Evolutionary conservation across 495 filamentous ascomycete genomes (phyloP).

Genomic region (Bombardia bombarda): DNA sequence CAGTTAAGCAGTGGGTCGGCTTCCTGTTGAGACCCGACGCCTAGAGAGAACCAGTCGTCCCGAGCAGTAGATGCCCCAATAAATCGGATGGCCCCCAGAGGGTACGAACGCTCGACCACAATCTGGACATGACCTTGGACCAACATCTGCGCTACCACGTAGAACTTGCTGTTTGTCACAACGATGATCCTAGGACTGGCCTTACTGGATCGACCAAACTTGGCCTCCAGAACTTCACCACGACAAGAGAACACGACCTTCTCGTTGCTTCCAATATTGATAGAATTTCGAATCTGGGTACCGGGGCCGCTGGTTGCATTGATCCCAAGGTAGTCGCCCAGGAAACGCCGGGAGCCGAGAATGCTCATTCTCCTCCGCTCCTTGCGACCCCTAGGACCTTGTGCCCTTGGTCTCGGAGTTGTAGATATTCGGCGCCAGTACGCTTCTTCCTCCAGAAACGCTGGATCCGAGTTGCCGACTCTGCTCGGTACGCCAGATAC

Average conservation of each 20-base stretch:
- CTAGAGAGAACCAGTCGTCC: conserved; percentile 95
- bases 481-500: conserved; percentile 83
- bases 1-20: conserved; percentile 88
- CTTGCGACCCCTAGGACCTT: conserved; percentile 72
- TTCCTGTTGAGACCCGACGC: conserved; percentile 80
- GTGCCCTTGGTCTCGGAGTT: conserved; percentile 86
- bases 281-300: conserved; percentile 65
- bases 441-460: conserved; percentile 89
- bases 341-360: conserved; percentile 81
- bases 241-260: conserved; percentile 80
- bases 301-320: conserved; percentile 74
- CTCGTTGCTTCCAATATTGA: conserved; percentile 58
- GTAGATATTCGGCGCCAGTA: conserved; percentile 77
- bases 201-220: conserved; percentile 94
- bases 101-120: conserved; percentile 68
- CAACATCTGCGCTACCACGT: conserved; percentile 76
- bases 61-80: conserved; percentile 68
- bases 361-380: conserved; percentile 87
- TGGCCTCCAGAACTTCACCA: conserved; percentile 79
- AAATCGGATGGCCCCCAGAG: conserved; percentile 79
- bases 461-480: conserved; percentile 90
- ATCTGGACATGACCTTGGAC: conserved; percentile 77
- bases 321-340: conserved; percentile 92
- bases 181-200: conserved; percentile 77
- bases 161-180: conserved; percentile 77